Percentiles rank a stretch among this genome's conserved stretches.
phyloP scores from a whole-genome alignment of 1,284 basidiomycete genomes.

The Rhodotorula sp. region DNA sequence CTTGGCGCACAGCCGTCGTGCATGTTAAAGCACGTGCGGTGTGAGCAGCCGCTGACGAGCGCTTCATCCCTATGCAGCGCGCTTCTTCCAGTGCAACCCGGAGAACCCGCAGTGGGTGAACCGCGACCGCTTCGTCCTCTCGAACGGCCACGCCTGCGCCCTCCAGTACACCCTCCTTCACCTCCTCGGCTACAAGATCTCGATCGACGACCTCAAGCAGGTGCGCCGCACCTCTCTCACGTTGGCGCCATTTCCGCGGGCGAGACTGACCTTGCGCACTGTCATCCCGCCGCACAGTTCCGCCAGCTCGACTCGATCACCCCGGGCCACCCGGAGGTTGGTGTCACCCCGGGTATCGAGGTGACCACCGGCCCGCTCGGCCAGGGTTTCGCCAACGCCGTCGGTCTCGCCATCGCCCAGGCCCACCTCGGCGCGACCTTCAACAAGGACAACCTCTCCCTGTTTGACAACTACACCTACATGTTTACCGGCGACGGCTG shows the following conservation, averaged over 20 bases:
- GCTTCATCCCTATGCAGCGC: conserved; percentile 14
- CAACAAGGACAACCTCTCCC: conserved; percentile 81
- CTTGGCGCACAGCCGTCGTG: not conserved
- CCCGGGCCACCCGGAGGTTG: conserved; percentile 71
- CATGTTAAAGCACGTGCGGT: not conserved
- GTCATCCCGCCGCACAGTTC: conserved; percentile 36
- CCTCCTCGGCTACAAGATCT: conserved; percentile 78
- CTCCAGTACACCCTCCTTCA: conserved; percentile 78
- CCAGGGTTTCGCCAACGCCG: conserved; percentile 88
- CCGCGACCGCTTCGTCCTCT: conserved; percentile 84
- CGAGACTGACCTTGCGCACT: not conserved
- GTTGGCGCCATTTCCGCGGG: fast-evolving
- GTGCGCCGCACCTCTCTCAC: conserved; percentile 57
- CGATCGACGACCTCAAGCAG: conserved; percentile 78
- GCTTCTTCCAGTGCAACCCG: conserved; percentile 64
- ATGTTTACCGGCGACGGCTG: conserved; percentile 90
- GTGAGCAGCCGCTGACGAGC: not conserved
- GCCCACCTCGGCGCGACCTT: conserved; percentile 83
- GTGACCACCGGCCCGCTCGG: conserved; percentile 96
- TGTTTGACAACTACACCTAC: conserved; percentile 82
- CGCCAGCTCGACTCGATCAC: conserved; percentile 80
- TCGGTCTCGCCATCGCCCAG: conserved; percentile 90
- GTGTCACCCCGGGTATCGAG: conserved; percentile 89
- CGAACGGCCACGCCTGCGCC: conserved; percentile 65
- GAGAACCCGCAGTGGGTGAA: conserved; percentile 89